phyloP scores from a whole-genome alignment of 192 early-diverging fungal genomes.

The Linnemannia elongata region DNA sequence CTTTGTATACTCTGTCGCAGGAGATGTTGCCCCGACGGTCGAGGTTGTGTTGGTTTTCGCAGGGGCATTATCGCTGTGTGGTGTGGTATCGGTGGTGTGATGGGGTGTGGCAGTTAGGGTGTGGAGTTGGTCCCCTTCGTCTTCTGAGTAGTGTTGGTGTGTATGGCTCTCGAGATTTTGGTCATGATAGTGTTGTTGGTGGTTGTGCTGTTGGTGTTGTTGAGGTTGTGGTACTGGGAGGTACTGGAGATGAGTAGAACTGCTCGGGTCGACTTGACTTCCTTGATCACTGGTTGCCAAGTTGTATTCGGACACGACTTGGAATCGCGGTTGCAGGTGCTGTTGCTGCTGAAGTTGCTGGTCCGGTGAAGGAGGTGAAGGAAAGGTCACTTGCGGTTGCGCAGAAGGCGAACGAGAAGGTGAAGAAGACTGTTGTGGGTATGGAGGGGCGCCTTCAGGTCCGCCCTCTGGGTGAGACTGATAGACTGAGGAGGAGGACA shows the following conservation, averaged over 20 bases:
- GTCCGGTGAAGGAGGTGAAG: not conserved
- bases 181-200: not conserved
- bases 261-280: not conserved
- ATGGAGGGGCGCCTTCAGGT: not conserved
- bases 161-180: not conserved
- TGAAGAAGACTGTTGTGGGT: not conserved
- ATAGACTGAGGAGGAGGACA: slow-evolving; percentile 3
- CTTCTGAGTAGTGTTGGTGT: not conserved
- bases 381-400: not conserved
- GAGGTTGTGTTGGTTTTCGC: not conserved
- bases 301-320: not conserved
- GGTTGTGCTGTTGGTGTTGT: not conserved
- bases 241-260: not conserved
- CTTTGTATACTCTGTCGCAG: not conserved
- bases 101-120: not conserved
- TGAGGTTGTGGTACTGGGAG: not conserved
- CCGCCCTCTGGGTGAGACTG: not conserved
- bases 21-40: not conserved
- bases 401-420: not conserved
- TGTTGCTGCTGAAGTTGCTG: slow-evolving; percentile 6
- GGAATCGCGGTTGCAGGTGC: not conserved
- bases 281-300: not conserved
- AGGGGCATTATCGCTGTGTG: not conserved
- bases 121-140: not conserved
- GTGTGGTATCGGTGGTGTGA: not conserved